Evolutionary conservation across 768 basidiomycete species (phyloP), one percentile per base, ranked within the genome.

Genomic region (Pleurotus eryngii): DNA sequence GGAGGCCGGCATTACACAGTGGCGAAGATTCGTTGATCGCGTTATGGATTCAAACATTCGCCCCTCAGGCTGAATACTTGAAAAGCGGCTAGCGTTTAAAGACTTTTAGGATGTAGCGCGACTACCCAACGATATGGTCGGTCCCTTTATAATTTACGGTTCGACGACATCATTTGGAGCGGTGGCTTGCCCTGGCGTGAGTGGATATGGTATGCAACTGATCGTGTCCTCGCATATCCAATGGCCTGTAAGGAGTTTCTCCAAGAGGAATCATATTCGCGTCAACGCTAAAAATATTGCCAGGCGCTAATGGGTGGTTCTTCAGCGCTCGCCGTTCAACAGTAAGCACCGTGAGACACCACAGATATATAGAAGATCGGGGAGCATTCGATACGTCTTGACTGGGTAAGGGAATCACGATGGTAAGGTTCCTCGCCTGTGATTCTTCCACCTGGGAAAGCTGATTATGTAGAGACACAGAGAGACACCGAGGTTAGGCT

Each of bases 371-470:
- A 39, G 39, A 38, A 54, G 51, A 54, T 39, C 51, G 51, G n/a
- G 51, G 15, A 40, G 15, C 39, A 27, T 42, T 54, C 38, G 51
- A 54, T 54, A 20, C 42, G 24, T 40, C 37, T 30, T 11, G 18
- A 54, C 38, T n/a, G n/a, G 35, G 51, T 22, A 48, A 42, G 18
- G 26, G 39, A 12, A 54, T 54, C 51, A 54, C 51, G 51, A 54
- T 54, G 51, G 51, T 54, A 40, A n/a, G 51, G 51, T 54, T 54
- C 51, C 51, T 54, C 26, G 20, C n/a, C 39, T 54, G 20, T 54
- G 39, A 20, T 42, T 54, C 51, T 39, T 54, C 37, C 51, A 54
- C 51, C 51, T 54, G 51, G 51, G 51, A 54, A 53, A 20, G 39
- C 42, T 54, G 18, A 35, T 50, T 42, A 42, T 40, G n/a, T 54